phyloP scores from a whole-genome alignment of 1,139 yeast genomes.

The Trichomonascaceae sp. region DNA sequence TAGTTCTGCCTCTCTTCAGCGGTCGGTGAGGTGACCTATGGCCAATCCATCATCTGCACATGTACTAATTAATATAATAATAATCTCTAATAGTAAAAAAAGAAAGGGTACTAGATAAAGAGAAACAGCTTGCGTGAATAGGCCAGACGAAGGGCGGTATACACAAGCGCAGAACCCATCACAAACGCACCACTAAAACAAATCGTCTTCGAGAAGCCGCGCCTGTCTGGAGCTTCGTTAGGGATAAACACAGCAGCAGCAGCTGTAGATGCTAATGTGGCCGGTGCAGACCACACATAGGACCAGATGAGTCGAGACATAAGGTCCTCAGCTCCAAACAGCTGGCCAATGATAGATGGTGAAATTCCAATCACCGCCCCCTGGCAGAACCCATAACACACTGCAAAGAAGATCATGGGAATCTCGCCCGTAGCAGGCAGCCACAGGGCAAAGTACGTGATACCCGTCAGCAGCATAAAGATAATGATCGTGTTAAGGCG shows the following conservation, averaged over 20 bases:
- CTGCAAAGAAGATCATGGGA: slow-evolving; percentile 26
- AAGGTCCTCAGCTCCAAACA: slow-evolving; percentile 33
- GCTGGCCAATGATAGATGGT: slow-evolving; percentile 32
- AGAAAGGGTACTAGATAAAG: no score
- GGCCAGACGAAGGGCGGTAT: slow-evolving; percentile 10
- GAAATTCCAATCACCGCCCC: slow-evolving; percentile 29
- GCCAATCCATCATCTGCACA: no score
- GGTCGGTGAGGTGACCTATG: not conserved
- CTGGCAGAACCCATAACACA: slow-evolving; percentile 35
- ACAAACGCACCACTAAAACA: slow-evolving; percentile 14
- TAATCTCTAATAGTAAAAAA: no score
- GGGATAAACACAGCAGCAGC: slow-evolving; percentile 33
- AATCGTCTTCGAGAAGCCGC: slow-evolving; percentile 11
- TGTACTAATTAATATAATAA: no score
- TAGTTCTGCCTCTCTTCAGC: not conserved
- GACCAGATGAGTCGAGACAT: slow-evolving; percentile 41
- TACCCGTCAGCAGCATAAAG: slow-evolving; percentile 16
- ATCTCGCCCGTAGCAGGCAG: slow-evolving; percentile 13
- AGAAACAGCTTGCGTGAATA: slow-evolving; percentile 11
- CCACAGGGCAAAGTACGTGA: slow-evolving; percentile 19
- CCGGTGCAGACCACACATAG: slow-evolving; percentile 38
- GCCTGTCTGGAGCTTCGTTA: slow-evolving; percentile 8
- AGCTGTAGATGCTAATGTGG: slow-evolving; percentile 37
- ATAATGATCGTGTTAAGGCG: slow-evolving; percentile 32
- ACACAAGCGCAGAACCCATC: slow-evolving; percentile 9